Base-by-base conservation (phyloP, 805 yeast species). In the Spathaspora gorwiae region DNA sequence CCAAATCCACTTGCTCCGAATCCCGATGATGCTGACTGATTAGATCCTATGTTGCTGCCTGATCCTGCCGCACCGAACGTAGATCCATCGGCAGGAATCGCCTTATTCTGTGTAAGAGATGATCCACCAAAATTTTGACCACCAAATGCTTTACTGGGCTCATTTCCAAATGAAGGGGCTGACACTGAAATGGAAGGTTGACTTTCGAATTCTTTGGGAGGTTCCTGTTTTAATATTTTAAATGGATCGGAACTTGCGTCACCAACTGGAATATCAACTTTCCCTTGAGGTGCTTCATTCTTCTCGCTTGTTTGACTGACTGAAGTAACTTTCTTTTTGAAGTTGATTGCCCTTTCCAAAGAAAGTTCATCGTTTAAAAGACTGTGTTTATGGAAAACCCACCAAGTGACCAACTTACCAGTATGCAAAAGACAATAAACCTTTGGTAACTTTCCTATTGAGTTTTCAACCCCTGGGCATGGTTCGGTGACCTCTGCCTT, bases 401-500 rank as follows among this genome's bases (percentile, higher is more conserved):
- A 76, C 85, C 92, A 86, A 4, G 77, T 71, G 36, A 79, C 62
- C 24, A 88, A 57, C 31, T 63, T 69, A 34, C 95, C 95, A 46
- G 76, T 76, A 52, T 83, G 76, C 39, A 83, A 82, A 47, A 87
- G 61, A 7, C 78, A 66, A 68, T 83, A 78, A 12, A 87, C 47
- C 27, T 85, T 68, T 0, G 96, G 96, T 46, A 87, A 66, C 15
- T 55, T 54, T 35, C 87, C 81, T 0, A 59, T 69, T 8, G 79
- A 78, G 35, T 69, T 69, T 1, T 84, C 87, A 2, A 84, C 70
- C 9, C 81, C 81, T 6, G 69, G 61, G 48, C 81, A 76, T 0
- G 92, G 89, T 11, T 76, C 74, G 2, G 58, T 44, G 1, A 83
- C 77, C 1, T 54, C 54, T 1, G 53, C 41, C 12, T 68, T 71